Evolutionary conservation across 73 alveolate genomes (phyloP).

Genomic region (Stentor roeselii): DNA sequence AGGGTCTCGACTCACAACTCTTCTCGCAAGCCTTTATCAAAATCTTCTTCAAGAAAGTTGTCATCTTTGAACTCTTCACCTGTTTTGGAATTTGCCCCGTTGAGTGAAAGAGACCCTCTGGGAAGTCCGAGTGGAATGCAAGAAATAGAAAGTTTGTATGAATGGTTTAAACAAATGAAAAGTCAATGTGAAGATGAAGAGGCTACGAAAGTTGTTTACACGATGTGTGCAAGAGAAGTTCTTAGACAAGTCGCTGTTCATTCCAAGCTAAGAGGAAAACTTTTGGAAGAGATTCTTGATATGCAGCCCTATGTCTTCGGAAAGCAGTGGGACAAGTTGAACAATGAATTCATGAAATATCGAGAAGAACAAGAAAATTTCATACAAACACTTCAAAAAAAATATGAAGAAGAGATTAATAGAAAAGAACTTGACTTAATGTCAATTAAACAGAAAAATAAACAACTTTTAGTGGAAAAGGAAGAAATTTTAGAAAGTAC

Average conservation of each 20-base stretch:
- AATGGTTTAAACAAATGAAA: not conserved
- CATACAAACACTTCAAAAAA: not conserved
- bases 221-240: conserved; percentile 17
- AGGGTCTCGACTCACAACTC: not conserved
- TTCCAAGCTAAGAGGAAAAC: not conserved
- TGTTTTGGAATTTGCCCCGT: not conserved
- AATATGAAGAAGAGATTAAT: not conserved
- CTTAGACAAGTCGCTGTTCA: conserved; percentile 14
- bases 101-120: not conserved
- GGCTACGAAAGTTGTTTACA: not conserved
- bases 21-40: not conserved
- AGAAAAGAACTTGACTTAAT: not conserved
- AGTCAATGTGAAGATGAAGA: not conserved
- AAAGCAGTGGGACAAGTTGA: not conserved
- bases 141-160: not conserved
- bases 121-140: conserved; percentile 15
- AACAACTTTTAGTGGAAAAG: not conserved
- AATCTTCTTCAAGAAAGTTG: not conserved
- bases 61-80: not conserved
- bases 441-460: not conserved
- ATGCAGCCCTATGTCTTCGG: not conserved
- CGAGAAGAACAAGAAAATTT: not conserved
- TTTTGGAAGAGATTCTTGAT: not conserved
- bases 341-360: not conserved
- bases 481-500: not conserved